Conservation (phyloP, 257 asterid genomes). For the Nicotiana paniculata region DNA sequence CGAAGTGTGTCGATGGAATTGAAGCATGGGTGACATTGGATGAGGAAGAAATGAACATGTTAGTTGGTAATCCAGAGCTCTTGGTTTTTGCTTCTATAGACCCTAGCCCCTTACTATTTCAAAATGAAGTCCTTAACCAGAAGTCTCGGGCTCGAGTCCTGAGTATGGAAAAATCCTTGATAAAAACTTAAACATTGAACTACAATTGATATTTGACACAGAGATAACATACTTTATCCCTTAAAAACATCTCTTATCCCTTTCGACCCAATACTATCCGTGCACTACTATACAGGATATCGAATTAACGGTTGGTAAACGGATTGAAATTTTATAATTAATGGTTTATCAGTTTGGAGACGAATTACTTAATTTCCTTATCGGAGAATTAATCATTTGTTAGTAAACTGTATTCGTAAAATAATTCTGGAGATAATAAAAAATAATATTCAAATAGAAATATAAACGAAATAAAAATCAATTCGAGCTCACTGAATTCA, state of each 20-base stretch:
- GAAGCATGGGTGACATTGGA: conserved; percentile 94
- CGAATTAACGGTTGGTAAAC: no score
- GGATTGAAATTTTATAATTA: no score
- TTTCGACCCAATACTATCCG: neutral
- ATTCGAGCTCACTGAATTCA: no score
- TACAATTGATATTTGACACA: neutral
- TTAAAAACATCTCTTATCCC: neutral
- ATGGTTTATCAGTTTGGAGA: no score
- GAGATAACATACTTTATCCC: neutral
- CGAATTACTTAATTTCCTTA: no score
- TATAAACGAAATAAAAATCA: no score
- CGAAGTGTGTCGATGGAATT: conserved; percentile 45
- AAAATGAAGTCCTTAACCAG: neutral
- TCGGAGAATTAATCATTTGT: no score
- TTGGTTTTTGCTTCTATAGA: conserved; percentile 28
- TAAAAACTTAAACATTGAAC: neutral
- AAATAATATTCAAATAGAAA: no score
- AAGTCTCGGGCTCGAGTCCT: no score
- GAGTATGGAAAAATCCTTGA: no score
- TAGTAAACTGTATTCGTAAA: no score
- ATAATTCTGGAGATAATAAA: no score
- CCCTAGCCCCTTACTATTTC: conserved; percentile 40
- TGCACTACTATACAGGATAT: neutral
- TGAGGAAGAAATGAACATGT: conserved; percentile 44
- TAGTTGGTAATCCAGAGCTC: conserved; percentile 37